Base-by-base conservation (phyloP, 208 protist species). In the Angomonas deanei region DNA sequence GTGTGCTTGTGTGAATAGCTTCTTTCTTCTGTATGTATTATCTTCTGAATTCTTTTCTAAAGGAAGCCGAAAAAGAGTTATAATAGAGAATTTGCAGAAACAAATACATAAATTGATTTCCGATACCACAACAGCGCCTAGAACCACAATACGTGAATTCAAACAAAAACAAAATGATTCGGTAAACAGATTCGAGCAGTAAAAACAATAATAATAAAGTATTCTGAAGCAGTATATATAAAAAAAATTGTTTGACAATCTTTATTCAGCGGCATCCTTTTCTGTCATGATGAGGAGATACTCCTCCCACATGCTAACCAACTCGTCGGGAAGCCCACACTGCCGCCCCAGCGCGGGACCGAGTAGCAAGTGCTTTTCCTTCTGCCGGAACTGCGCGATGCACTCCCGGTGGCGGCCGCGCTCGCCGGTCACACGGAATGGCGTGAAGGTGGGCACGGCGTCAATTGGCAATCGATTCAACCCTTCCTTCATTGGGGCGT, bases 371-470 rank as follows among this genome's bases (percentile, higher is more conserved):
- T 54, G 28, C 0, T n/a, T 34, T 13, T 27, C 33, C 6, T 38
- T 26, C n/a, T 1, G 24, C 53, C 55, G 65, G 28, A 65, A 69
- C 38, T 49, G 32, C 33, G 62, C 63, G 55, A 67, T 64, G n/a
- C 70, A 59, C 27, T 50, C 42, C 17, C 61, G 19, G 23, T 73
- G 61, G 4, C 5, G 3, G 13, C 63, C 58, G 0, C 57, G 11
- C n/a, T 71, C 63, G 0, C 54, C 26, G n/a, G 68, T 82, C 23
- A 83, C 36, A n/a, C 62, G 69, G 2, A 64, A 56, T 8, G 73
- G 72, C 32, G 54, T 50, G 32, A 75, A 87, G 0, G 80, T 78
- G 23, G 80, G 80, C 0, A 73, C 61, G 13, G 78, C 56, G 34
- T 87, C 80, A 3, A 76, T 1, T 13, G 63, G 64, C 1, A 71